Conservation (phyloP, 345 rosid species). For the Pugionium dolabratum region DNA sequence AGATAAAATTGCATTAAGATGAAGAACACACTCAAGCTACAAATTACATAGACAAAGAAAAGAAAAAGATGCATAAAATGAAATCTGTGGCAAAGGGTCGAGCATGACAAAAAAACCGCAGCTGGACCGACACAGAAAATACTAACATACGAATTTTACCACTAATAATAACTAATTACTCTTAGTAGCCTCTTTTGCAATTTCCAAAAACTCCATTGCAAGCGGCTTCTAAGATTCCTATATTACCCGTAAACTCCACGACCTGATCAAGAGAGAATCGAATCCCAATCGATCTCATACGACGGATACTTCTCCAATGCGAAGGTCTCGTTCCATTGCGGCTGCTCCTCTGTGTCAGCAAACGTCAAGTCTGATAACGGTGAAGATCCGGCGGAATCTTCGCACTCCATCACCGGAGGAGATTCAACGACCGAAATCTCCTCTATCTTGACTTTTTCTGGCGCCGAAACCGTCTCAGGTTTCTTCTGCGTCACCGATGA, state of each 20-base stretch:
- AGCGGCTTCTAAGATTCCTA: slow-evolving; percentile 24
- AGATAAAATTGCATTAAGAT: slow-evolving; percentile 12
- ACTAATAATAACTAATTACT: slow-evolving; percentile 16
- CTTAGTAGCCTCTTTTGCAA: slow-evolving; percentile 34
- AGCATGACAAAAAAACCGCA: slow-evolving; percentile 52
- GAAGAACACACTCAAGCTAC: not conserved
- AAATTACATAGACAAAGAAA: slow-evolving; percentile 9
- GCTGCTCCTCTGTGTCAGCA: slow-evolving; percentile 46
- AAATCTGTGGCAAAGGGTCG: slow-evolving; percentile 35
- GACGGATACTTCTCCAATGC: slow-evolving; percentile 32
- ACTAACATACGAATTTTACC: slow-evolving; percentile 17
- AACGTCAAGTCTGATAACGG: slow-evolving; percentile 63
- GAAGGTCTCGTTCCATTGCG: slow-evolving; percentile 60
- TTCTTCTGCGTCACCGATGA: slow-evolving; percentile 24
- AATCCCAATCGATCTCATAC: slow-evolving; percentile 87
- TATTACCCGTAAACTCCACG: slow-evolving; percentile 26
- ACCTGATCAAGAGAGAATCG: slow-evolving; percentile 42
- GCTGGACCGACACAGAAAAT: slow-evolving; percentile 38
- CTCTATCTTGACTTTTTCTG: slow-evolving; percentile 45
- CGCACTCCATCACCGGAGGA: slow-evolving; percentile 49
- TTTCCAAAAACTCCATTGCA: slow-evolving; percentile 49
- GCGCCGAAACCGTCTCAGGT: slow-evolving; percentile 10
- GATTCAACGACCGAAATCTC: slow-evolving; percentile 34
- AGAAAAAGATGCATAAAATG: slow-evolving; percentile 8
- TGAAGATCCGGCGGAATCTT: slow-evolving; percentile 56